These are phyloP conservation scores for Starmerella scarabaei DNA, from an alignment of 805 yeast genomes.

Conservation along the genomic window DNA sequence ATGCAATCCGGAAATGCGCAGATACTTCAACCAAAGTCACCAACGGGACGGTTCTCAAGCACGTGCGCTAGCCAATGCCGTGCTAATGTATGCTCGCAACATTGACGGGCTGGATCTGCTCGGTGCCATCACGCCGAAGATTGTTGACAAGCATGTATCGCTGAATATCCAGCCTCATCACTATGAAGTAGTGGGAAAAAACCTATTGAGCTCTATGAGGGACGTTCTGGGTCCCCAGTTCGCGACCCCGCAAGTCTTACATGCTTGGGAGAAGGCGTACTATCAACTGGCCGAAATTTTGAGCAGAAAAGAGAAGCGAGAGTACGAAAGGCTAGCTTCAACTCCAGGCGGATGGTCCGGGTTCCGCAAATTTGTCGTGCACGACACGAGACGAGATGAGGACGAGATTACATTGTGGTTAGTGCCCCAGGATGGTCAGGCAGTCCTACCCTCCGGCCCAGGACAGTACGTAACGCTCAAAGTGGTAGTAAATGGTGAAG, in stretches of 20 bases:
- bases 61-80: slow-evolving; percentile 47
- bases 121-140: slow-evolving; percentile 41
- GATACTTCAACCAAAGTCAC: slow-evolving; percentile 47
- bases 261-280: slow-evolving; percentile 58
- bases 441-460: slow-evolving; percentile 24
- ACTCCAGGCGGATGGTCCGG: slow-evolving; percentile 43
- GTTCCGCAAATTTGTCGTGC: slow-evolving; percentile 40
- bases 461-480: slow-evolving; percentile 37
- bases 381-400: slow-evolving; percentile 33
- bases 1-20: slow-evolving; percentile 40
- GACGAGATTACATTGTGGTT: slow-evolving; percentile 39
- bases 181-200: slow-evolving; percentile 50
- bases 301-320: slow-evolving; percentile 40
- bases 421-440: slow-evolving; percentile 33
- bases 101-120: slow-evolving; percentile 47
- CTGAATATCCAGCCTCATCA: slow-evolving; percentile 50
- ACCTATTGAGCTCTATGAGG: slow-evolving; percentile 41
- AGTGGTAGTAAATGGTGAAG: slow-evolving; percentile 28
- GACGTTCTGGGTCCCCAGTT: slow-evolving; percentile 40
- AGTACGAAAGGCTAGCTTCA: slow-evolving; percentile 30
- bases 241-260: slow-evolving; percentile 44
- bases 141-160: slow-evolving; percentile 55
- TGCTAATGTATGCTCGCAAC: slow-evolving; percentile 47
- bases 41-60: slow-evolving; percentile 48
- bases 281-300: slow-evolving; percentile 47